Conservation (phyloP, 805 yeast species). For the Saccharomycopsis sp. region DNA sequence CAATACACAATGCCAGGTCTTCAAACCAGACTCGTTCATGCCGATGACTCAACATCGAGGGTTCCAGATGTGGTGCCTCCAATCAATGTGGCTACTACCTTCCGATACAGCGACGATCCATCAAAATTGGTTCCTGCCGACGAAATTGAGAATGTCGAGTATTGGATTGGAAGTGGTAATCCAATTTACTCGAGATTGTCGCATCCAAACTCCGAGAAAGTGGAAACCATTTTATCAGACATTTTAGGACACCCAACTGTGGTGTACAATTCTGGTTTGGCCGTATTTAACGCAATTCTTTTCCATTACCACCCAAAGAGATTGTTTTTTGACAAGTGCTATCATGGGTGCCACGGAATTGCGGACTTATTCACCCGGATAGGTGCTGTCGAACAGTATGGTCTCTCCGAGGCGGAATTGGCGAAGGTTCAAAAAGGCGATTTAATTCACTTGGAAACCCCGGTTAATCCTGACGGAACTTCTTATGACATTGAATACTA, state of each 20-base stretch:
- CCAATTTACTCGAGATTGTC: slow-evolving; percentile 64
- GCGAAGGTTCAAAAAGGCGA: slow-evolving; percentile 53
- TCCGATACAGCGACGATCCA: slow-evolving; percentile 57
- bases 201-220: slow-evolving; percentile 65
- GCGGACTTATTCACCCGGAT: slow-evolving; percentile 56
- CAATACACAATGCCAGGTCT: slow-evolving; percentile 44
- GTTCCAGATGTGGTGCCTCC: slow-evolving; percentile 71
- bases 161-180: slow-evolving; percentile 23
- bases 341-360: slow-evolving; percentile 79
- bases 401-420: slow-evolving; percentile 42
- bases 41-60: slow-evolving; percentile 50
- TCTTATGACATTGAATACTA: slow-evolving; percentile 54
- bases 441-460: slow-evolving; percentile 77
- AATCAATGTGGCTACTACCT: slow-evolving; percentile 76
- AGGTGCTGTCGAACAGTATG: slow-evolving; percentile 45
- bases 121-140: slow-evolving; percentile 36
- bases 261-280: slow-evolving; percentile 69
- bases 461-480: slow-evolving; percentile 78
- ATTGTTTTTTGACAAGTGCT: slow-evolving; percentile 70
- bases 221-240: slow-evolving; percentile 56
- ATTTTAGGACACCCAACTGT: slow-evolving; percentile 61
- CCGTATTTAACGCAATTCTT: slow-evolving; percentile 74
- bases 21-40: slow-evolving; percentile 61
- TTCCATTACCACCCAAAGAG: slow-evolving; percentile 65
- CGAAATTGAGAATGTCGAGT: slow-evolving; percentile 28